A percentile compares a stretch with the other conserved stretches of the same genome.
Conservation (phyloP, 108 stramenopile genomes). For the Nannochloropsis gaditana region DNA sequence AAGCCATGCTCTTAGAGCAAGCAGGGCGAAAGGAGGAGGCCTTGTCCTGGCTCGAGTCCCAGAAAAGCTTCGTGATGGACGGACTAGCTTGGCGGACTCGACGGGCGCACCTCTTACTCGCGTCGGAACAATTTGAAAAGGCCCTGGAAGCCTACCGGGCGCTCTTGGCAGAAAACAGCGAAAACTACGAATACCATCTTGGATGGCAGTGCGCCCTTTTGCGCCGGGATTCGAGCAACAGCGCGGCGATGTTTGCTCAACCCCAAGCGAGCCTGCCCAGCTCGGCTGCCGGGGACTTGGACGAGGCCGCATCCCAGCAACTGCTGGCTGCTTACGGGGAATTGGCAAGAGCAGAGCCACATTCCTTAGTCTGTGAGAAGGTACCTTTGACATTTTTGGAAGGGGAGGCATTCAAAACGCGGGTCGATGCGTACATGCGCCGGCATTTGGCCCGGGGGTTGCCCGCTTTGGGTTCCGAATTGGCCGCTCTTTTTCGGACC, state of each 20-base stretch:
- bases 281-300: constrained; percentile 20
- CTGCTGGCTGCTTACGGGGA: constrained; percentile 62
- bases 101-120: constrained; percentile 65
- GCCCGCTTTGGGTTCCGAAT: constrained; percentile 74
- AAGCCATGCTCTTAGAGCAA: constrained; percentile 72
- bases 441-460: constrained; percentile 69
- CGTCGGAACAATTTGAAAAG: constrained; percentile 61
- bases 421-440: constrained; percentile 63
- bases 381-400: constrained; percentile 50
- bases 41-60: constrained; percentile 66
- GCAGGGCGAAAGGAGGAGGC: constrained; percentile 69
- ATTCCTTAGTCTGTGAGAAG: constrained; percentile 22
- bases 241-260: not conserved
- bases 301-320: constrained; percentile 52
- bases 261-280: constrained; percentile 22
- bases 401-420: constrained; percentile 59
- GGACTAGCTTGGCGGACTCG: constrained; percentile 61
- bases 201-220: constrained; percentile 82
- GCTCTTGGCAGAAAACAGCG: constrained; percentile 65
- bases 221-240: constrained; percentile 21
- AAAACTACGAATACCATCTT: constrained; percentile 79
- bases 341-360: constrained; percentile 32
- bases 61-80: constrained; percentile 49
- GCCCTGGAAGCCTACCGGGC: constrained; percentile 61
- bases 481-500: constrained; percentile 63